phyloP scores from a whole-genome alignment of 2,329 filamentous ascomycete species.

The Elsinoe arachidis region DNA sequence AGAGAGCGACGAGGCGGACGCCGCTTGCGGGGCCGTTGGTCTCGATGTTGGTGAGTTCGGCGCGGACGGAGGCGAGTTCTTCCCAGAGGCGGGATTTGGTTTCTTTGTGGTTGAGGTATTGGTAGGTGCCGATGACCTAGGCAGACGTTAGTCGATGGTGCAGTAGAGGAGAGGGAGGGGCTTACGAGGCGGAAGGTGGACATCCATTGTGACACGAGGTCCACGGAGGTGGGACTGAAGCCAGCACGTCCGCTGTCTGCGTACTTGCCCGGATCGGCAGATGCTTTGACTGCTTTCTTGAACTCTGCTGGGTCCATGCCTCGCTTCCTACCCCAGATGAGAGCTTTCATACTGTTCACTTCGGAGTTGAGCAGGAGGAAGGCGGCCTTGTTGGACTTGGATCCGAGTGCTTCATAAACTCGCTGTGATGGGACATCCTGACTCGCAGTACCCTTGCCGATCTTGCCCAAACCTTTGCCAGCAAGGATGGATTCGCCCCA shows the following conservation, averaged over 20 bases:
- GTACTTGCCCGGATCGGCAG: not conserved
- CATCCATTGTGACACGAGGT: not conserved
- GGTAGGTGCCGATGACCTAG: not conserved
- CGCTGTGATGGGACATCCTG: not conserved
- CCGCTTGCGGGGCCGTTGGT: not conserved
- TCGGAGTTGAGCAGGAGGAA: not conserved
- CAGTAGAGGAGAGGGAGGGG: too few species aligned
- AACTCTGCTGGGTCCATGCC: not conserved
- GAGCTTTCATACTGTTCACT: not conserved
- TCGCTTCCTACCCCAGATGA: constrained; percentile 2
- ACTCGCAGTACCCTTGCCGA: not conserved
- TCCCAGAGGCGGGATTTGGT: constrained; percentile 5
- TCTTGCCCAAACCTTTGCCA: not conserved
- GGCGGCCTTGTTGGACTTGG: constrained; percentile 4
- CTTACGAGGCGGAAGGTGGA: not conserved
- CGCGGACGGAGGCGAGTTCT: not conserved
- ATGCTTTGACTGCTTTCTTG: not conserved
- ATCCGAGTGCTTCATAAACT: constrained; percentile 1
- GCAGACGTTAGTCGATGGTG: not conserved
- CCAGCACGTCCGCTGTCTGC: not conserved
- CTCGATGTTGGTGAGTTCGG: not conserved
- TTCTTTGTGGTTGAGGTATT: constrained; percentile 7
- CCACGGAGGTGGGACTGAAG: not conserved
- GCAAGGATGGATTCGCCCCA: not conserved
- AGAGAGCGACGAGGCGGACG: not conserved